Evolutionary conservation across 306 rosid genomes (phyloP).

Genomic region (Vigna radiata): DNA sequence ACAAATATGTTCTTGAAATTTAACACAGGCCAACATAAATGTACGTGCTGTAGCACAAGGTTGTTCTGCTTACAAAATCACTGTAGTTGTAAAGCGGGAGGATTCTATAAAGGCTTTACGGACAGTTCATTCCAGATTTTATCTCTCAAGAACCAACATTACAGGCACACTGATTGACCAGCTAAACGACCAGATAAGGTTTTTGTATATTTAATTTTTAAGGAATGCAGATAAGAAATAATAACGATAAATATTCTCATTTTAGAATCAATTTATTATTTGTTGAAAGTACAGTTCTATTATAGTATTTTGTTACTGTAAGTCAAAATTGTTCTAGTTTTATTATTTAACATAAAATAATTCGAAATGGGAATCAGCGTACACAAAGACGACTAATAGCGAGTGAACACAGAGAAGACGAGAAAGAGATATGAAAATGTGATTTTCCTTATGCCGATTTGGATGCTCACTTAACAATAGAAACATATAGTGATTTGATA

Average conservation of each 20-base stretch:
- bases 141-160: no score
- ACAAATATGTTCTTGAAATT: not conserved
- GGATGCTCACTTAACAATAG: no score
- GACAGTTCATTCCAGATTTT: constrained; percentile 86
- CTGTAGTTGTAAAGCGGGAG: constrained; percentile 75
- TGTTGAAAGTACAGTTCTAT: not conserved
- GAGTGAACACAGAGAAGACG: constrained; percentile 9
- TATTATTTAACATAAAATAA: no score
- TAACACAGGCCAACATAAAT: constrained; percentile 77
- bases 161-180: constrained; percentile 76
- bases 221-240: not conserved
- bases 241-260: no score
- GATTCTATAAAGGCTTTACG: constrained; percentile 79
- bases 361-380: constrained; percentile 82
- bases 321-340: no score
- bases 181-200: constrained; percentile 72
- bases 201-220: not conserved
- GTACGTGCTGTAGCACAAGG: constrained; percentile 92
- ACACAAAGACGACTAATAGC: constrained; percentile 30
- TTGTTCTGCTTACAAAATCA: constrained; percentile 78
- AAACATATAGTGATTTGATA: no score
- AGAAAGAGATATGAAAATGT: not conserved
- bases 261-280: not conserved
- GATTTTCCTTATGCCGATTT: no score
- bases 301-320: no score